Evolutionary conservation across 805 yeast species (phyloP), one percentile per base, ranked within the genome.

Genomic region (Candida khao-thaluensis): DNA sequence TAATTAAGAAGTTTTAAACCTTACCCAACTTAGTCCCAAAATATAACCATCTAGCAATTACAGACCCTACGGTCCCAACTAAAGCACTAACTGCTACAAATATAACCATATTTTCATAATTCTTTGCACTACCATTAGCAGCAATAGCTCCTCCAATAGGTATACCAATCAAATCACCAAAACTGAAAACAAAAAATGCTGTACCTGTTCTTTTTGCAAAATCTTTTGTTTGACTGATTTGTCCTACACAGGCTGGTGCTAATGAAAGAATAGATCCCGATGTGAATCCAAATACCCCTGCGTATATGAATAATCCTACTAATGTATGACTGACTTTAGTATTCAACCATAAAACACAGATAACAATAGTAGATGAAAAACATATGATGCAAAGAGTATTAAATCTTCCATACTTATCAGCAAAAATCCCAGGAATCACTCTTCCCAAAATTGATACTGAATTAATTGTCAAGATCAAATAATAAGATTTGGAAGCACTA

Each of bases 141-240:
- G 44, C 51, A 26, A 58, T 58, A 9, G 60, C 63, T 1, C 63
- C 63, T 2, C 58, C 61, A 35, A 57, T 51, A 6, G 60, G 62
- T 11, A 56, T 54, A 3, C 60, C 62, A n/a, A 56, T 38, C 24
- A 58, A 50, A 35, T 58, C 63, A 5, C 62, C 62, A 33, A 53
- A 49, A 30, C 57, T 51, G 22, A 55, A 46, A 4, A 52, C 52
- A 41, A 55, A 55, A 38, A 49, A 55, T 6, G 57, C 60, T 2
- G 64, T 59, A 9, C 63, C 64, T 10, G 51, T 49, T 17, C 53
- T 44, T 28, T 45, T 46, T 12, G 62, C 60, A 37, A 59, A 50
- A 20, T 58, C 60, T 27, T 49, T 48, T 6, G 59, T 54, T 30
- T 48, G 41, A 39, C 56, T 42, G 31, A 58, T 55, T 34, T 47